A percentile compares a stretch with the other conserved stretches of the same genome.
phyloP scores from a whole-genome alignment of 177 flowering plant genomes.

The Telopea speciosissima region DNA sequence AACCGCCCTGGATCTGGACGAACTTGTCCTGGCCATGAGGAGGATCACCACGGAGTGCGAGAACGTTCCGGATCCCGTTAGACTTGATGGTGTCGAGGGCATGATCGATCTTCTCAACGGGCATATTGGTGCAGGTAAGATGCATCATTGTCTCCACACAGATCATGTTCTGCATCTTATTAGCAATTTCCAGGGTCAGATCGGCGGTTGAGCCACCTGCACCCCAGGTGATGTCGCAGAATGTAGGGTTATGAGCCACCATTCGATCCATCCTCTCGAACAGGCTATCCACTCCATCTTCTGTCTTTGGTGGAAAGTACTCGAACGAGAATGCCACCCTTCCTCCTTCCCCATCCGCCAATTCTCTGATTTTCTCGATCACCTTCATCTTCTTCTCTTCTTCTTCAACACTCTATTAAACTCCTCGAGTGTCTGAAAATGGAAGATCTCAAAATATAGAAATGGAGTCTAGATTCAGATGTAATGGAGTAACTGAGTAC shows the following conservation, averaged over 20 bases:
- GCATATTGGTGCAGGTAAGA: slow-evolving; percentile 98
- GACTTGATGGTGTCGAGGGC: slow-evolving; percentile 70
- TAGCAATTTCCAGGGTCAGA: slow-evolving; percentile 85
- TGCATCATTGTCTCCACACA: slow-evolving; percentile 99
- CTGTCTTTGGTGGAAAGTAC: slow-evolving; percentile 92
- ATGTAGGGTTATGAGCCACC: slow-evolving; percentile 78
- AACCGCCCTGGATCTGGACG: slow-evolving; percentile 85
- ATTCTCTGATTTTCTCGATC: too few species aligned
- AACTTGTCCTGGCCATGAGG: slow-evolving; percentile 99
- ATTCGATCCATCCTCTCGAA: slow-evolving; percentile 93
- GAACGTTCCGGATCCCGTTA: slow-evolving; percentile 89
- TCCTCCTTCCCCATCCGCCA: too few species aligned
- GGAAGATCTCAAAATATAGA: too few species aligned
- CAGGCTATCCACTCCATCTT: slow-evolving; percentile 89
- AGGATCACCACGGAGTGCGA: slow-evolving; percentile 97
- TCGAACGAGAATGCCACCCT: slow-evolving; percentile 79
- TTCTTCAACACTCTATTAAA: too few species aligned
- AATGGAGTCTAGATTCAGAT: too few species aligned
- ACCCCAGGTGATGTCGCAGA: slow-evolving; percentile 99
- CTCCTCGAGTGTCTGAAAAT: too few species aligned
- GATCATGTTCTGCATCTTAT: slow-evolving; percentile 89
- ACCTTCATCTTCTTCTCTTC: too few species aligned
- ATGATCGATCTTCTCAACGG: slow-evolving; percentile 85
- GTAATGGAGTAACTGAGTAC: too few species aligned
- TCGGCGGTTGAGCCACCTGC: slow-evolving; percentile 78